These are phyloP conservation scores for Candida quercuum DNA, from an alignment of 805 yeast genomes.

Conservation along the genomic window DNA sequence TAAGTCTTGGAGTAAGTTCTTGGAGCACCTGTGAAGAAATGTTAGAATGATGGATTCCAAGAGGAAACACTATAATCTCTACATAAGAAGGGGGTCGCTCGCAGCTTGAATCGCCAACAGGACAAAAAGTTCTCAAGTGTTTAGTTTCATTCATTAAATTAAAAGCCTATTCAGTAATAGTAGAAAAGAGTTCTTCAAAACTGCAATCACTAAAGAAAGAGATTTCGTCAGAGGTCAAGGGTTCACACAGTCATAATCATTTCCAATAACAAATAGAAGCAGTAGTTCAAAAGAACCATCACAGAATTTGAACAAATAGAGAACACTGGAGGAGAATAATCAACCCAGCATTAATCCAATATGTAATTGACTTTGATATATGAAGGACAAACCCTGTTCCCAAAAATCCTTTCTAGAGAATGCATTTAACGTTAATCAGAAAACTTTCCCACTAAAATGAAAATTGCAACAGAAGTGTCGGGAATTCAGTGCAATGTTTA, in stretches of 20 bases:
- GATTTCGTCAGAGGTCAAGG: too few relatives aligned
- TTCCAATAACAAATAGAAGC: too few relatives aligned
- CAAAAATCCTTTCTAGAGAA: background rate
- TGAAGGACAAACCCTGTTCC: background rate
- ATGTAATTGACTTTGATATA: too few relatives aligned
- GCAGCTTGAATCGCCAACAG: background rate
- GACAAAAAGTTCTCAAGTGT: conserved; percentile 1
- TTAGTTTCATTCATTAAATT: conserved; percentile 6
- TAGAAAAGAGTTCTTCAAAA: background rate
- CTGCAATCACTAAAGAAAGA: background rate
- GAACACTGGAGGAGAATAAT: too few relatives aligned
- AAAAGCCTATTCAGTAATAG: conserved; percentile 1
- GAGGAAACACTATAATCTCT: background rate
- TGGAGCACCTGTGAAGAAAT: conserved; percentile 73
- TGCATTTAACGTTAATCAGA: background rate
- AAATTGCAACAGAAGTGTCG: conserved; percentile 75
- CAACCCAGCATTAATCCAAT: too few relatives aligned
- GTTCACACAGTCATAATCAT: too few relatives aligned
- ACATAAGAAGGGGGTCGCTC: conserved; percentile 7
- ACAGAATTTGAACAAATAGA: too few relatives aligned
- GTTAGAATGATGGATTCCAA: conserved; percentile 13
- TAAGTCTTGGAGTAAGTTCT: conserved; percentile 99
- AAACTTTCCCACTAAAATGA: conserved; percentile 3
- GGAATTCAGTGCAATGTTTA: conserved; percentile 61
- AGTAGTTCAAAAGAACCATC: too few relatives aligned